Base-by-base conservation (phyloP, 1,139 yeast species). In the Pichia kudriavzevii region DNA sequence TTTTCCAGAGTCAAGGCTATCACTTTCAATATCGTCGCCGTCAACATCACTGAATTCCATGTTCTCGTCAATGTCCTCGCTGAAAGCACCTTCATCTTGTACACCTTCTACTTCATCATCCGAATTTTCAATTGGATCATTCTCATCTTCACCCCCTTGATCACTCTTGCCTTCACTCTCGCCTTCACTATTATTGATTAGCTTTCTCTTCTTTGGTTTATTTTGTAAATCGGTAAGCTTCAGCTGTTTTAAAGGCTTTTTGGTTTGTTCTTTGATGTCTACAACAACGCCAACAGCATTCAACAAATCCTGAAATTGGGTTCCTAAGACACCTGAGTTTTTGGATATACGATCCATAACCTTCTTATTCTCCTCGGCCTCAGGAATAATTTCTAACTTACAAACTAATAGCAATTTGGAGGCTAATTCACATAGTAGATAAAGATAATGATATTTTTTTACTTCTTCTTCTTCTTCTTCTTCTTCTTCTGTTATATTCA, bases 321-420 rank as follows among this genome's bases (percentile, higher is more conserved):
- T 47, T 3, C 83, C 83, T 17, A 79, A 53, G n/a, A 48, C 56
- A 2, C 55, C 60, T 16, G 59, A 49, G 52, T 80, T 80, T 40
- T 76, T 55, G 10, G 50, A 47, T 12, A 79, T 43, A 50, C 88
- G 63, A 3, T 56, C 40, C 3, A 51, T 38, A 1, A 68, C 32
- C 5, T 6, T 15, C 9, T 25, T 15, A 8, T 26, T 22, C 7
- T 25, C 33, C 2, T 42, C 48, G 2, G 50, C 51, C 14, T 56
- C 52, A 7, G 75, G 45, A 39, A 69, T 49, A 1, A 39, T 23
- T 2, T 63, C 65, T 15, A 68, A 45, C 30, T 66, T 67, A 17
- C 60, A 47, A 37, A 78, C 55, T 7, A 68, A 61, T 29, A 67
- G 56, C 29, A 80, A 36, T 48, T 77, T 77, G 19, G 76, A 57